Evolutionary conservation across 2,329 filamentous ascomycete genomes (phyloP).

Genomic region (Fusarium drepaniforme): DNA sequence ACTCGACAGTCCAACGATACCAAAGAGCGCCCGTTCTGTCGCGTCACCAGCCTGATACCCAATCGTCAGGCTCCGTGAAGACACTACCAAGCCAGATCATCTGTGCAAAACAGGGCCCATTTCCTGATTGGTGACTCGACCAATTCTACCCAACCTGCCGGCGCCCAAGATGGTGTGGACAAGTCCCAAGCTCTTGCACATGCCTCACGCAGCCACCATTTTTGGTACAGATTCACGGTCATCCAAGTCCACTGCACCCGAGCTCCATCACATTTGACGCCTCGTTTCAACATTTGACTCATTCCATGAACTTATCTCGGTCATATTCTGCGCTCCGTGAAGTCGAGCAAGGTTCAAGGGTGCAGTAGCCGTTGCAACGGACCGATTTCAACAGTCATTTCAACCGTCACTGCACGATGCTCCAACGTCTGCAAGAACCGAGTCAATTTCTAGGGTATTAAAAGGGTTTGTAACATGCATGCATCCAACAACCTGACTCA

Average conservation of each 20-base stretch:
- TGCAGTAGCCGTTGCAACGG: not conserved
- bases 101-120: slow-evolving; percentile 4
- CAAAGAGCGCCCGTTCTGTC: slow-evolving; percentile 13
- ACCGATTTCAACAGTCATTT: not conserved
- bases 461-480: not conserved
- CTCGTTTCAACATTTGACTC: not conserved
- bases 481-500: not conserved
- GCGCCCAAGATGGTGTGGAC: slow-evolving; percentile 28
- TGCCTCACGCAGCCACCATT: slow-evolving; percentile 32
- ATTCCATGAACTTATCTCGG: not conserved
- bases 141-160: slow-evolving; percentile 6
- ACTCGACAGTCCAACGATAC: slow-evolving; percentile 17
- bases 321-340: not conserved
- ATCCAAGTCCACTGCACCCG: not conserved
- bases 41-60: slow-evolving; percentile 29
- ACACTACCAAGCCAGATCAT: slow-evolving; percentile 24
- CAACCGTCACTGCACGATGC: not conserved
- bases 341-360: not conserved
- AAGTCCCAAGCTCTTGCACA: slow-evolving; percentile 30
- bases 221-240: slow-evolving; percentile 19
- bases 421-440: not conserved
- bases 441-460: slow-evolving; percentile 34
- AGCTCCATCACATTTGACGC: not conserved
- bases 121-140: slow-evolving; percentile 23
- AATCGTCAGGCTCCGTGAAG: slow-evolving; percentile 37